These are phyloP conservation scores for Smittium culicis DNA, from an alignment of 371 early-diverging fungal species.

Conservation along the genomic window DNA sequence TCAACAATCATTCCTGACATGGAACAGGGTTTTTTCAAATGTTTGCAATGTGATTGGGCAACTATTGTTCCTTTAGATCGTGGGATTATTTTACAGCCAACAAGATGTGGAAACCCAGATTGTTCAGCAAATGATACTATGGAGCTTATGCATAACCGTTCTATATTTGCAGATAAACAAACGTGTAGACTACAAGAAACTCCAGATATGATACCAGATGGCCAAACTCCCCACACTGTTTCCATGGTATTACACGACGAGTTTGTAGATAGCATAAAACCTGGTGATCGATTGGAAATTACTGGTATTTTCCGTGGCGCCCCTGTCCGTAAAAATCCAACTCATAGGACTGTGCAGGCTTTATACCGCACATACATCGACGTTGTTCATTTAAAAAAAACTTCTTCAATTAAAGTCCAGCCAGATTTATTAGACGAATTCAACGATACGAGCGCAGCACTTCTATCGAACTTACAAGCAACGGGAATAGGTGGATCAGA, in stretches of 20 bases:
- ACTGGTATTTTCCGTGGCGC: conserved; percentile 95
- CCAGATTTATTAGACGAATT: conserved; percentile 19
- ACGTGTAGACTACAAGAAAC: conserved; percentile 96
- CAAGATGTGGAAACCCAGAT: conserved; percentile 64
- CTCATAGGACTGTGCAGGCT: conserved; percentile 79
- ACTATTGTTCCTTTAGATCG: conserved; percentile 75
- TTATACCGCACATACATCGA: conserved; percentile 96
- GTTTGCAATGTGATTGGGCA: conserved; percentile 72
- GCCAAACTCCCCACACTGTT: conserved; percentile 97
- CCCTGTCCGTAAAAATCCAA: conserved; percentile 90
- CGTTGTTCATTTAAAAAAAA: conserved; percentile 78
- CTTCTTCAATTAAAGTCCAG: conserved; percentile 57
- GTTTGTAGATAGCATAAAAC: conserved; percentile 87
- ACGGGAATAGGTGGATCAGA: conserved; percentile 2
- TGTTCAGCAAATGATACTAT: conserved; percentile 72
- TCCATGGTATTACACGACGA: conserved; percentile 86
- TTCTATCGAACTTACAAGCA: conserved; percentile 34
- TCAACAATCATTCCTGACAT: too few species aligned
- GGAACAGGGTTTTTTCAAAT: conserved; percentile 84
- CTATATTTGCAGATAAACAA: conserved; percentile 93
- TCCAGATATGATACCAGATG: conserved; percentile 96
- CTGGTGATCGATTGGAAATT: conserved; percentile 94
- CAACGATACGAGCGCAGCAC: conserved; percentile 27
- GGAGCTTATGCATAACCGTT: conserved; percentile 84
- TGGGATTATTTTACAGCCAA: conserved; percentile 87